Evolutionary conservation across 2,329 filamentous ascomycete genomes (phyloP), one percentile per base, ranked within the genome.

Genomic region (Aureobasidium sp.): DNA sequence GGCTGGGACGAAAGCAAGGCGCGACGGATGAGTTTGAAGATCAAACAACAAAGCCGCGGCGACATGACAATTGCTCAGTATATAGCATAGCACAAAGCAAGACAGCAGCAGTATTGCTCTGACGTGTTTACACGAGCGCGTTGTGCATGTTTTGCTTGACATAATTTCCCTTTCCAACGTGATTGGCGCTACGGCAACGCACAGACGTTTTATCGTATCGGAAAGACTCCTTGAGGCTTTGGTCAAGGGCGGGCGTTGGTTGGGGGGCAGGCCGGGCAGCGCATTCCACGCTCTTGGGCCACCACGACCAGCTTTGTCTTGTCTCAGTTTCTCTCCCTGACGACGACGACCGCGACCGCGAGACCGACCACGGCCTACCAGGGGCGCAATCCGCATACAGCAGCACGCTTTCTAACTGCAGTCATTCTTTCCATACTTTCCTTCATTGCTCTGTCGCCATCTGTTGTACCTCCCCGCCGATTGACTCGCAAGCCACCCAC

Each of bases 251-350:
- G 26, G 39, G 37, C 53, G 53, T 57, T 34, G 53, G 27, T 46
- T 57, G 53, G 53, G 26, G 37, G 39, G 53, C 39, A 41, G 39
- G 26, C 27, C 55, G 37, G 39, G 53, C 39, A 41, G 39, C 37
- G 39, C 55, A 60, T 60, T 60, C 57, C 53, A 44, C 53, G 47
- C 57, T 60, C 57, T 44, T 26, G 48, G 55, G 48, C 55, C 34
- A 51, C 20, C 42, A 52, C 20, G 32, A 52, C 32, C 44, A 46
- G 44, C 46, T 48, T 48, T 48, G 46, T 26, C 42, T 15, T 46
- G 42, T 48, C 46, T 48, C 46, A 48, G 46, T 48, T 23, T 48
- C 53, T 59, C 44, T 60, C 57, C 57, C 37, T 42, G 57, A 60
- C 57, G 41, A 58, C 52, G 52, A 48, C 39, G 26, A 44, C 39